Evolutionary conservation across 306 rosid genomes (phyloP).

Genomic region (Rubus parviflorus): DNA sequence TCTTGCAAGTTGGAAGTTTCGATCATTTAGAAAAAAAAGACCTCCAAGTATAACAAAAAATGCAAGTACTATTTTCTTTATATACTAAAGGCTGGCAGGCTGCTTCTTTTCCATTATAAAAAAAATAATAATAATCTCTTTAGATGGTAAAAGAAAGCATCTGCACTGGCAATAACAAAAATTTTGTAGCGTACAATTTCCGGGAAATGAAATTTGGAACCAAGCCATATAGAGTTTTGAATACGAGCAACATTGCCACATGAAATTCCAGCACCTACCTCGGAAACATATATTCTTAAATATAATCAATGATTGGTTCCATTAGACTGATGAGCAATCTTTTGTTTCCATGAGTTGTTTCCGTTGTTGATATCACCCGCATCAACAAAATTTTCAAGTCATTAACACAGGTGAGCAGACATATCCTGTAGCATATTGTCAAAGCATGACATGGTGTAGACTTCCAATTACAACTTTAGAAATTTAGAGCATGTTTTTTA

Average conservation of each 20-base stretch:
- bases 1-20: too few species aligned
- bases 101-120: background rate
- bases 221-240: conserved; percentile 2
- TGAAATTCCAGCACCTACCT: conserved; percentile 53
- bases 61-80: too few species aligned
- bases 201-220: conserved; percentile 19
- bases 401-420: conserved; percentile 64
- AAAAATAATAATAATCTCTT: conserved; percentile 16
- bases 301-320: conserved; percentile 87
- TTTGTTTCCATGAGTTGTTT: conserved; percentile 40
- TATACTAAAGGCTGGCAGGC: too few species aligned
- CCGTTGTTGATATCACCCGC: conserved; percentile 45
- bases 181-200: background rate
- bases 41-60: too few species aligned
- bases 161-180: background rate
- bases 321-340: conserved; percentile 56
- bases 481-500: background rate
- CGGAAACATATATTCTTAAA: conserved; percentile 59
- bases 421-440: conserved; percentile 51
- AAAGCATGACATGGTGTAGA: conserved; percentile 21
- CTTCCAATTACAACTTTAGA: conserved; percentile 12
- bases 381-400: conserved; percentile 57
- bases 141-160: background rate
- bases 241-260: conserved; percentile 13
- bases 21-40: too few species aligned